Evolutionary conservation across 2,329 filamentous ascomycete genomes (phyloP).

Genomic region (Xylaria polymorpha): DNA sequence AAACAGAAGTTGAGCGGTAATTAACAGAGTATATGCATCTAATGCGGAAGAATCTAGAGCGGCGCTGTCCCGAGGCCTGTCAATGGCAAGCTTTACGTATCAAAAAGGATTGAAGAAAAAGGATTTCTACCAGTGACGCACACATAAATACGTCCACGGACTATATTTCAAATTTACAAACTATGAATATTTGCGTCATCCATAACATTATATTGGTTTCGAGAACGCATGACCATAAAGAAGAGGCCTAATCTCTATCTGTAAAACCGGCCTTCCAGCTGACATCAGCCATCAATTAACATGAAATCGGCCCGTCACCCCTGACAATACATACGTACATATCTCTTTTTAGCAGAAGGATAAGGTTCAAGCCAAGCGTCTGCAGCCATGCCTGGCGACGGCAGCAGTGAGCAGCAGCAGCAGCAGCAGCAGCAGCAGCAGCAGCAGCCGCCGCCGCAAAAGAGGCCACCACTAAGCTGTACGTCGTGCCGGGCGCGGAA

Average conservation of each 20-base stretch:
- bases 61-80: neutral
- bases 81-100: neutral
- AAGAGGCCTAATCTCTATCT: neutral
- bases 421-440: neutral
- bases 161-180: neutral
- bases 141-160: neutral
- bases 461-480: constrained; percentile 62
- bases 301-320: constrained; percentile 5
- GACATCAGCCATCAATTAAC: constrained; percentile 12
- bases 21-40: constrained; percentile 27
- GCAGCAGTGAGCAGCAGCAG: neutral
- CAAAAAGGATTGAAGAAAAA: constrained; percentile 9
- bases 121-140: neutral
- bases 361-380: constrained; percentile 6
- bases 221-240: too few relatives aligned
- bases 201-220: neutral
- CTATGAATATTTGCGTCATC: neutral
- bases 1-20: neutral
- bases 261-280: neutral
- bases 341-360: neutral
- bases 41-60: constrained; percentile 12
- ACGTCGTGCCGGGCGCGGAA: constrained; percentile 72
- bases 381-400: constrained; percentile 5
- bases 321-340: neutral
- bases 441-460: constrained; percentile 25